These are phyloP conservation scores for Taphrina deformans DNA, from an alignment of 1,139 yeast genomes.

Conservation along the genomic window DNA sequence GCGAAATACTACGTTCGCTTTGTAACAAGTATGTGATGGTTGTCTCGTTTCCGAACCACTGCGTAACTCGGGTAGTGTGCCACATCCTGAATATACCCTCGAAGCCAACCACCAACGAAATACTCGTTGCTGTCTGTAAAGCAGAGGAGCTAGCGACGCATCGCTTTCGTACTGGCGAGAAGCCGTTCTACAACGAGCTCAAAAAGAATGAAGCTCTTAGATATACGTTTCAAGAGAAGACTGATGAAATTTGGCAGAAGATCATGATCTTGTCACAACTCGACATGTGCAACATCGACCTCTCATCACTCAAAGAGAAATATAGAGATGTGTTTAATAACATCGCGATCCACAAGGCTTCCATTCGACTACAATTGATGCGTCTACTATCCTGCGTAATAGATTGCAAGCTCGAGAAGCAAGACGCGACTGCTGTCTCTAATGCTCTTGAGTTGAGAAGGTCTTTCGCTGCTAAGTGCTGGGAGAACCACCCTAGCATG, in stretches of 20 bases:
- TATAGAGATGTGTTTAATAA: constrained; percentile 47
- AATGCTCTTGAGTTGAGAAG: constrained; percentile 48
- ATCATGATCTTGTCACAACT: constrained; percentile 7
- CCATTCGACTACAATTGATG: constrained; percentile 49
- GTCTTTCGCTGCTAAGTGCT: constrained; percentile 50
- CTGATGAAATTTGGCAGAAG: constrained; percentile 41
- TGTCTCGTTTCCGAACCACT: no score
- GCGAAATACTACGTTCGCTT: constrained; percentile 52
- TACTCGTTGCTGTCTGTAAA: constrained; percentile 35
- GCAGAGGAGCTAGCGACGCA: constrained; percentile 50
- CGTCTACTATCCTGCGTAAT: constrained; percentile 51
- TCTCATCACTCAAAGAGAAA: constrained; percentile 49
- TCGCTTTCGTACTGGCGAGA: constrained; percentile 51
- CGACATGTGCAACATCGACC: constrained; percentile 49
- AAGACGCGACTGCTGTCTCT: constrained; percentile 49
- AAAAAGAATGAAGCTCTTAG: constrained; percentile 48
- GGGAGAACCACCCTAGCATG: constrained; percentile 53
- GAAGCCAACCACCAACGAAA: constrained; percentile 10
- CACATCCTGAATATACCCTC: neutral
- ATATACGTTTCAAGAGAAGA: constrained; percentile 44
- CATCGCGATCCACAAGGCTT: constrained; percentile 50
- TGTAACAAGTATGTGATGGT: constrained; percentile 45
- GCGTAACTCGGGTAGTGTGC: constrained; percentile 5
- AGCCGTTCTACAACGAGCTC: constrained; percentile 49
- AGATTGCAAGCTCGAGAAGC: constrained; percentile 50